Base-by-base conservation (phyloP, 306 rosid genomes). In the Luffa acutangula region DNA sequence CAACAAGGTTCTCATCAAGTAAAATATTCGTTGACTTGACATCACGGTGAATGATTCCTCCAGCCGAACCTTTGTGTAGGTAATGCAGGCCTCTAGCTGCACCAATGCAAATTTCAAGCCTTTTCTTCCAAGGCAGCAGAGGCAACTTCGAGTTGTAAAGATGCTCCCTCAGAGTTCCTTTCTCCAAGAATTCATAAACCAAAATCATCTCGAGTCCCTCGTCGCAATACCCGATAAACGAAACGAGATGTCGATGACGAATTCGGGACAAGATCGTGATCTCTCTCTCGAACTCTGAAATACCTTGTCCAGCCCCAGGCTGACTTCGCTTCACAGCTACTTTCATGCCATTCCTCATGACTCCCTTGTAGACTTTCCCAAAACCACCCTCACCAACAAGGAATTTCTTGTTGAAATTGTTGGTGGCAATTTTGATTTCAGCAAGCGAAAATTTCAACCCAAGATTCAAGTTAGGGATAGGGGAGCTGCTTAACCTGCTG, bases 121-220 rank as follows among this genome's bases (percentile, higher is more conserved):
- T 85, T 65, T 73, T 87, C 81, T 85, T 86, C 91, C 90, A 88
- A 33, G 89, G 4, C 85, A 88, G 83, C 41, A 60, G 78, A 43
- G 88, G 87, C 15, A 60, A 13, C 9, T 82, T 57, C 33, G 90
- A 79, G 48, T 37, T 69, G 77, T 85, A 83, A 33, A 88, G 78
- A 76, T 86, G 91, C 25, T 90, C 93, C 62, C 85, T 86, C 46
- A 90, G 53, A 36, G 84, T 82, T 39, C 90, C 91, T 0, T 88
- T 90, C 25, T 86, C 91, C 89, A 90, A 82, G 76, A 78, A 90
- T 21, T 85, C 93, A 36, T 90, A 88, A 53, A 86, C 87, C 60
- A 88, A 64, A 67, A 90, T 86, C 91, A 90, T 88, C 63, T 90
- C 92, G n/a, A 67, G 81, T 34, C 83, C 42, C 53, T 90, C 93